Percentiles rank a stretch among this genome's conserved stretches.
phyloP scores from a whole-genome alignment of 2,329 filamentous ascomycete species.

The Ophiostoma quercus region DNA sequence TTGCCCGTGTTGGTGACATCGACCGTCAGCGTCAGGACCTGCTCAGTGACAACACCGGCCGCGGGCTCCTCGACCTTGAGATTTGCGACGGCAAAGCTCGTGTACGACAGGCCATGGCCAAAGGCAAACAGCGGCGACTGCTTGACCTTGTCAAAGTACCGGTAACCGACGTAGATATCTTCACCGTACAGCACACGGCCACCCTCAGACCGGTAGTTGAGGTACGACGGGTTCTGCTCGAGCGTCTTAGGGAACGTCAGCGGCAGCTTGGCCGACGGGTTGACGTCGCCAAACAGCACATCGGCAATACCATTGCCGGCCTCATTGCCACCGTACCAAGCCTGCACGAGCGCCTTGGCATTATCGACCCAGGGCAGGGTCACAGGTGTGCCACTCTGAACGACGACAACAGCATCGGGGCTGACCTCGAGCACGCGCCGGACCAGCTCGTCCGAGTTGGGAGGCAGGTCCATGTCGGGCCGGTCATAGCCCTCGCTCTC shows the following conservation, averaged over 20 bases:
- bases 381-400: conserved; percentile 56
- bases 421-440: conserved; percentile 49
- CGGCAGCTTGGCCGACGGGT: conserved; percentile 64
- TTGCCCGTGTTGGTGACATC: conserved; percentile 44
- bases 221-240: conserved; percentile 68
- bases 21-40: conserved; percentile 30
- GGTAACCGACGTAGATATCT: conserved; percentile 75
- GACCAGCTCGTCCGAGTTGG: conserved; percentile 35
- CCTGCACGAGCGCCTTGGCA: conserved; percentile 50
- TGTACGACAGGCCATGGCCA: conserved; percentile 75
- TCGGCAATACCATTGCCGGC: conserved; percentile 61
- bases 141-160: conserved; percentile 69
- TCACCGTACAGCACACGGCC: conserved; percentile 71
- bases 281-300: conserved; percentile 55
- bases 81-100: conserved; percentile 51
- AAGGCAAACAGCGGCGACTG: conserved; percentile 67
- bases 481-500: conserved; percentile 30
- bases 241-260: conserved; percentile 64
- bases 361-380: conserved; percentile 47
- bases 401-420: conserved; percentile 51
- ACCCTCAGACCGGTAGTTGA: conserved; percentile 68
- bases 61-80: conserved; percentile 5
- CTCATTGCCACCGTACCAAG: conserved; percentile 63
- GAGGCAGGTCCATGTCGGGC: conserved; percentile 27
- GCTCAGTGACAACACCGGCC: conserved; percentile 38